Conservation (phyloP, 805 yeast genomes). For the Kodamaea kakaduensis region DNA sequence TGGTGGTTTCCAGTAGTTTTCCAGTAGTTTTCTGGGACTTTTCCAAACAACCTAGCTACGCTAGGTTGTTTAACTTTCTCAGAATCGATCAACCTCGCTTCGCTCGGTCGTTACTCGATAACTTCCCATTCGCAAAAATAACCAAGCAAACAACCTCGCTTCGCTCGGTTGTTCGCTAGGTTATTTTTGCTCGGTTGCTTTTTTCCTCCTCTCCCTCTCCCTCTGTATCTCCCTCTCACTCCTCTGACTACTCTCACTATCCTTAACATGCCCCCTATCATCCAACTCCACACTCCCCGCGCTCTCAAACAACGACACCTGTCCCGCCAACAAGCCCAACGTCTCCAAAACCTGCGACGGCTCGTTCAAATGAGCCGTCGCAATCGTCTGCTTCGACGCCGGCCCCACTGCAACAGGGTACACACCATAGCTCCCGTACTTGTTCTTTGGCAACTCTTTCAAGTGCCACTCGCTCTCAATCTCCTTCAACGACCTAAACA, state of each 20-base stretch:
- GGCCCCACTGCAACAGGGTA: slow-evolving; percentile 92
- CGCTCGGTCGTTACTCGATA: no score
- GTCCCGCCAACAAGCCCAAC: slow-evolving; percentile 74
- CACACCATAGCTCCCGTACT: slow-evolving; percentile 56
- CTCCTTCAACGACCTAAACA: slow-evolving; percentile 75
- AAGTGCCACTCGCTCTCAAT: slow-evolving; percentile 54
- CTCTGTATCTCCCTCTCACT: slow-evolving; percentile 38
- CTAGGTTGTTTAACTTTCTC: no score
- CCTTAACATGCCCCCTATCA: slow-evolving; percentile 66
- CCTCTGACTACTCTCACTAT: slow-evolving; percentile 31
- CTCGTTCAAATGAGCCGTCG: slow-evolving; percentile 79
- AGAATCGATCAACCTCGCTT: no score
- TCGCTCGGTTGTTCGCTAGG: no score
- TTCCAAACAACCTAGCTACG: no score
- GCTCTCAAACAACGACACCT: slow-evolving; percentile 71
- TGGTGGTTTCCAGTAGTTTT: no score
- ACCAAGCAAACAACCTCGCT: not conserved
- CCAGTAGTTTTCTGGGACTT: no score
- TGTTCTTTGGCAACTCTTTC: slow-evolving; percentile 39
- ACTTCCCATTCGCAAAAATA: not conserved
- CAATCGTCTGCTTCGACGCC: slow-evolving; percentile 79
- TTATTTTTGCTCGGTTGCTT: not conserved
- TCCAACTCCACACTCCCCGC: slow-evolving; percentile 74
- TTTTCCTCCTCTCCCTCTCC: slow-evolving; percentile 13
- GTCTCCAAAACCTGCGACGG: slow-evolving; percentile 84